phyloP scores from a whole-genome alignment of 2,329 filamentous ascomycete species.

The Akanthomyces muscarius region DNA sequence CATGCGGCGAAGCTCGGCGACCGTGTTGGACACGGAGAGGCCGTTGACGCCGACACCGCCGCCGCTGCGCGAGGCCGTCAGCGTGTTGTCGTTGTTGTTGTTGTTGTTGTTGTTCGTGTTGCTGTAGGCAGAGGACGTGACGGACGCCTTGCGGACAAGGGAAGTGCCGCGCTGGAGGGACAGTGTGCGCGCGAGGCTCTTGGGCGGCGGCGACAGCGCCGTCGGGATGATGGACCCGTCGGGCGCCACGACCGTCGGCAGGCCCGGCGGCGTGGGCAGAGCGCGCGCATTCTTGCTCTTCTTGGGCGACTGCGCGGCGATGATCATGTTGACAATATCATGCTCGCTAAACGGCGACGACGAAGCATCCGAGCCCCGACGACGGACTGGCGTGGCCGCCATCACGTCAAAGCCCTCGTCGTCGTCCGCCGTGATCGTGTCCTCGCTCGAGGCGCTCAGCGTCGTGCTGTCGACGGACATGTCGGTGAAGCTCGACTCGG shows the following conservation, averaged over 20 bases:
- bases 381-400: conserved; percentile 17
- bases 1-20: conserved; percentile 53
- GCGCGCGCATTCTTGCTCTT: conserved; percentile 19
- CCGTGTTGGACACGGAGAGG: conserved; percentile 37
- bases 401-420: not conserved
- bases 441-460: not conserved
- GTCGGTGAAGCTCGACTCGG: conserved; percentile 25
- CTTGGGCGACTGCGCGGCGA: conserved; percentile 21
- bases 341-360: conserved; percentile 33
- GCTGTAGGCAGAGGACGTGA: conserved; percentile 27
- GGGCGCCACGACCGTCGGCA: conserved; percentile 24
- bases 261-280: conserved; percentile 28
- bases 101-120: not conserved
- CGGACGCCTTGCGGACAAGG: not conserved
- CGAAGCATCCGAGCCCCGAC: conserved; percentile 20
- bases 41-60: not conserved
- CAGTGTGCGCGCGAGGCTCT: conserved; percentile 17
- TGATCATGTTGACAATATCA: conserved; percentile 31
- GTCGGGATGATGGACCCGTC: conserved; percentile 27
- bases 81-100: conserved; percentile 1
- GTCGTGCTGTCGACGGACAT: conserved; percentile 21
- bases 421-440: not conserved
- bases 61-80: not conserved
- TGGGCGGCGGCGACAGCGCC: conserved; percentile 27
- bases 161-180: conserved; percentile 2